These are phyloP conservation scores for Eutypella sp. DNA, from an alignment of 2,329 filamentous ascomycete species.

Conservation along the genomic window DNA sequence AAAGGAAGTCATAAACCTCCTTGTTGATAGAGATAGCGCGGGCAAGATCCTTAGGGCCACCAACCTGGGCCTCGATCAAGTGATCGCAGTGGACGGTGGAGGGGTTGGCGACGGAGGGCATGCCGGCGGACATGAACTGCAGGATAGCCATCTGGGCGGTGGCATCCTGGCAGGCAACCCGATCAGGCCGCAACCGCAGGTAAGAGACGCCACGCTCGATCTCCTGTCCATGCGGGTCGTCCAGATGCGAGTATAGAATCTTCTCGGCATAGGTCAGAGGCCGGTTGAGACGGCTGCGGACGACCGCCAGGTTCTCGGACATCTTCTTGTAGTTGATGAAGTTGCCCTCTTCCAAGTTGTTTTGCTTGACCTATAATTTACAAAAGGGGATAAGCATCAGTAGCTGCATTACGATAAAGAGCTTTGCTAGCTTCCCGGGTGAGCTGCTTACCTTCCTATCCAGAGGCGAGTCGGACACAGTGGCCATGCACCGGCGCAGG, in stretches of 20 bases:
- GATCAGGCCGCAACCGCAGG: constrained; percentile 92
- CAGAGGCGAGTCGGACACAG: constrained; percentile 78
- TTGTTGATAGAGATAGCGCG: constrained; percentile 93
- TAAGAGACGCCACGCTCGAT: constrained; percentile 95
- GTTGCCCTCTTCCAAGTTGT: constrained; percentile 92
- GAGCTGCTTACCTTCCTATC: constrained; percentile 71
- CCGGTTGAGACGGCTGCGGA: constrained; percentile 82
- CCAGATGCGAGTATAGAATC: constrained; percentile 97
- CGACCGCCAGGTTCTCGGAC: constrained; percentile 92
- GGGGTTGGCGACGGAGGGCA: constrained; percentile 91
- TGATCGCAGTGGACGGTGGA: constrained; percentile 98
- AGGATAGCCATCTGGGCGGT: constrained; percentile 99
- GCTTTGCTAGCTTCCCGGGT: not conserved
- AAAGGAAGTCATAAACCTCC: constrained; percentile 98
- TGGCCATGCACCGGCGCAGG: constrained; percentile 69
- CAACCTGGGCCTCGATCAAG: constrained; percentile 95
- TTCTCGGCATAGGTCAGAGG: constrained; percentile 96
- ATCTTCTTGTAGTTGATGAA: constrained; percentile 99
- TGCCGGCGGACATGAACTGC: constrained; percentile 98
- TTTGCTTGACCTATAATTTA: constrained; percentile 69
- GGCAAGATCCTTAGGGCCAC: constrained; percentile 88
- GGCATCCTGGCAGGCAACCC: constrained; percentile 98
- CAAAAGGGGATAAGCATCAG: constrained; percentile 25
- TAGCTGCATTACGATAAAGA: constrained; percentile 2
- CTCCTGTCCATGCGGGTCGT: constrained; percentile 92